Conservation (phyloP, 257 asterid genomes). For the Fraxinus americana region DNA sequence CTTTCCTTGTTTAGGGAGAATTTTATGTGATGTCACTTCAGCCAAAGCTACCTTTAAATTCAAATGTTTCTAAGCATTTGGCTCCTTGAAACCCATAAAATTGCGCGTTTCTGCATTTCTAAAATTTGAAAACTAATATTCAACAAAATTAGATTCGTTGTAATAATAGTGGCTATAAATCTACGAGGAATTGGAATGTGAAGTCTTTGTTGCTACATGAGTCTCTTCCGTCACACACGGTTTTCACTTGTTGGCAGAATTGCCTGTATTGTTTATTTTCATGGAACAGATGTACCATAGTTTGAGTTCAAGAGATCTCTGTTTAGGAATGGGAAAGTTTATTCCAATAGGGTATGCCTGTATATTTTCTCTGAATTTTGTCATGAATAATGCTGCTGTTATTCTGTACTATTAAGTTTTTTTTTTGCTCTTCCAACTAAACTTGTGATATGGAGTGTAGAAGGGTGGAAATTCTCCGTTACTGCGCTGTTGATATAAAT, state of each 20-base stretch:
- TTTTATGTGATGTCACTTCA: slow-evolving; percentile 5
- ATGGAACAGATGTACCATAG: neutral
- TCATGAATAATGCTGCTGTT: neutral
- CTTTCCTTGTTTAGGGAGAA: slow-evolving; percentile 31
- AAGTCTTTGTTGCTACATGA: neutral
- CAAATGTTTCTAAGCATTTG: slow-evolving; percentile 29
- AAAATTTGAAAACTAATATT: slow-evolving; percentile 9
- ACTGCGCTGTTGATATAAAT: neutral
- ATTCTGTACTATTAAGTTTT: neutral
- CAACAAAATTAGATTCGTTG: slow-evolving; percentile 20
- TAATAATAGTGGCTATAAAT: neutral
- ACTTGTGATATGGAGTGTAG: neutral
- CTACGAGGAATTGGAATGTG: neutral
- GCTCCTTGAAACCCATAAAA: slow-evolving; percentile 6
- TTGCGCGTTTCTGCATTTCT: neutral
- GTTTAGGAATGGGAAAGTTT: neutral
- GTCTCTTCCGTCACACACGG: neutral
- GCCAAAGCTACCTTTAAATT: slow-evolving; percentile 26
- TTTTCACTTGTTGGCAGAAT: neutral
- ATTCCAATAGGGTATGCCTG: neutral
- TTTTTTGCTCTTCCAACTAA: neutral
- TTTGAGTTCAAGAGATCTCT: neutral
- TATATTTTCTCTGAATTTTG: neutral
- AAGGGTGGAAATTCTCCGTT: too few species aligned
- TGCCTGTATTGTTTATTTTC: neutral